A percentile compares a stretch with the other conserved stretches of the same genome.
Conservation (phyloP, 805 yeast species). For the Geotrichum ghanense region DNA sequence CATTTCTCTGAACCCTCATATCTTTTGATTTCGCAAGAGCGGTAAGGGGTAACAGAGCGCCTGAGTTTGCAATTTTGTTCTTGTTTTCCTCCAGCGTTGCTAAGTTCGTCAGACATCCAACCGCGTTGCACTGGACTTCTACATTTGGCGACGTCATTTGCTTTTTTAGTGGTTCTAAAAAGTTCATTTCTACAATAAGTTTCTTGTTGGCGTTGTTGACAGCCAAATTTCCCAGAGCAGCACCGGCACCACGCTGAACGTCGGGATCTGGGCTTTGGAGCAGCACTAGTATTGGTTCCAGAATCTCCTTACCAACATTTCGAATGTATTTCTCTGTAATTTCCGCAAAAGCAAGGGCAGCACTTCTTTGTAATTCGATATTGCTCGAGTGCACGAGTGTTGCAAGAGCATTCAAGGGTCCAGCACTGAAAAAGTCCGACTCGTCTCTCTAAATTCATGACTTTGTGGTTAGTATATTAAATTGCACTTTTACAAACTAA, state of each 20-base stretch:
- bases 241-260: slow-evolving; percentile 97
- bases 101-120: slow-evolving; percentile 94
- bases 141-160: slow-evolving; percentile 97
- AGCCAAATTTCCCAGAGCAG: slow-evolving; percentile 93
- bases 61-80: slow-evolving; percentile 89
- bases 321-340: slow-evolving; percentile 76
- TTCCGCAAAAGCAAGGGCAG: slow-evolving; percentile 97
- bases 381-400: slow-evolving; percentile 93
- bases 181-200: slow-evolving; percentile 97
- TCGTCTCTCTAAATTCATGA: slow-evolving; percentile 29
- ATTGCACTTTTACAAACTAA: too few relatives aligned
- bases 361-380: slow-evolving; percentile 89
- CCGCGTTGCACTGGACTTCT: slow-evolving; percentile 98
- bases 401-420: slow-evolving; percentile 74
- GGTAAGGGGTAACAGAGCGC: slow-evolving; percentile 90
- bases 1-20: slow-evolving; percentile 93
- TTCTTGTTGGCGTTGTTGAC: slow-evolving; percentile 92
- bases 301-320: slow-evolving; percentile 78
- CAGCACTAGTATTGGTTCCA: slow-evolving; percentile 85
- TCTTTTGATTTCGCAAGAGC: slow-evolving; percentile 90
- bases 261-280: slow-evolving; percentile 84
- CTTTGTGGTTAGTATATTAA: too few relatives aligned
- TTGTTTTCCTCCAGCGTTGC: slow-evolving; percentile 98
- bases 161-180: slow-evolving; percentile 87
- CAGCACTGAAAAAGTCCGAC: slow-evolving; percentile 79